Base-by-base conservation (phyloP, 306 rosid species). In the Cicer bijugum region DNA sequence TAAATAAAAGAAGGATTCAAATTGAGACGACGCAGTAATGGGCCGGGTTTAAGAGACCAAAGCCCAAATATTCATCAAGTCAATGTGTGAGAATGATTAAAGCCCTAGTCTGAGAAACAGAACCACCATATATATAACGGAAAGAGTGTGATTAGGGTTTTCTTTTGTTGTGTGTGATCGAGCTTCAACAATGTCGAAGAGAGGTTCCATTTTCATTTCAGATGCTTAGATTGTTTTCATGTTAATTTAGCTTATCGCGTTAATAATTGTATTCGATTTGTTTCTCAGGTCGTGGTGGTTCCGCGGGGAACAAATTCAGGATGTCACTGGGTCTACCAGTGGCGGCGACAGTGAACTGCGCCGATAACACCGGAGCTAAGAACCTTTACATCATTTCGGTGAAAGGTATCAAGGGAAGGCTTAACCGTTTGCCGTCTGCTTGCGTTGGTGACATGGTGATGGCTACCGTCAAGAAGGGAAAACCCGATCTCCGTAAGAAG, bases 271-370 rank as follows among this genome's bases (percentile, higher is more conserved):
- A 7, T 19, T 5, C 6, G 9, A 6, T 37, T 37, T 7, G 5
- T n/a, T 56, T 46, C 6, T 15, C 75, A 86, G 96, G 98, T 72
- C 83, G 98, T 66, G 93, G 98, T 23, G 97, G 98, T 6, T 83
- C 91, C 50, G 97, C 98, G 6, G 96, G 97, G 3, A 92, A 92
- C 85, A 92, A 92, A 83, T 92, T 92, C 67, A 72, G 93, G 53
- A 92, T 92, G 97, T 90, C 98, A 7, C 90, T 92, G 46, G 98
- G 98, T 89, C 81, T 92, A 4, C 98, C 97, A 5, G 97, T 92
- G 81, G 98, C 97, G 62, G 98, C 98, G 69, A 93, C 97, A 12
- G 91, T 93, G 75, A 93, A 93, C 85, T 93, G 96, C 78, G 96
- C 91, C 0, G 97, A 93, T 72, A 93, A 90, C 80, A 93, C 98